Percentiles rank a stretch among this genome's conserved stretches.
Evolutionary conservation across 768 basidiomycete species (phyloP).

Genomic region (Mycena albidolilacea): DNA sequence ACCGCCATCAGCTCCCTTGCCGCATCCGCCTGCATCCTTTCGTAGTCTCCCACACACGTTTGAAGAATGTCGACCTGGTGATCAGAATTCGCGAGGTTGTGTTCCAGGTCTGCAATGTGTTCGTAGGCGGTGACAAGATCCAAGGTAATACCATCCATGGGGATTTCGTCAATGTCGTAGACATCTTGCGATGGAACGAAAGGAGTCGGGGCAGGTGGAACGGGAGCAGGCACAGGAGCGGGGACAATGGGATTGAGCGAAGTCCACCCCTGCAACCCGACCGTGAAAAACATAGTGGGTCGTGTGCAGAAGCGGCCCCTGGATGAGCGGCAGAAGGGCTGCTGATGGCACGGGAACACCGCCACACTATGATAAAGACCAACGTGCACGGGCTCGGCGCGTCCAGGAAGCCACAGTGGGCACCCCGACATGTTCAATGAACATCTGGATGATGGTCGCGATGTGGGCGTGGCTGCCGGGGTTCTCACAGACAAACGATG

Average conservation of each 20-base stretch:
- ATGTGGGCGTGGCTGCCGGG: background rate
- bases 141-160: background rate
- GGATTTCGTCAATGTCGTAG: background rate
- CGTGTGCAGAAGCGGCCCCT: background rate
- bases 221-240: too few species aligned
- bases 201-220: too few species aligned
- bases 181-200: too few species aligned
- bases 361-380: background rate
- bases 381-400: background rate
- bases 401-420: background rate
- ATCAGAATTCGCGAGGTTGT: too few species aligned
- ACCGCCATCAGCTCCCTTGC: too few species aligned
- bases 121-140: background rate
- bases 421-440: background rate
- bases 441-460: background rate
- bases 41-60: too few species aligned
- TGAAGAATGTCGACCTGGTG: too few species aligned
- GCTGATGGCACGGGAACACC: background rate
- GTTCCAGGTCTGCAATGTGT: too few species aligned
- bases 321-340: background rate
- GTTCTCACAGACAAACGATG: background rate
- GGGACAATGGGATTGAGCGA: too few species aligned
- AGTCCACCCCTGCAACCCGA: background rate
- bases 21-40: too few species aligned
- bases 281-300: conserved; percentile 8